Base-by-base conservation (phyloP, 805 yeast species). In the Lachancea lanzarotensis region DNA sequence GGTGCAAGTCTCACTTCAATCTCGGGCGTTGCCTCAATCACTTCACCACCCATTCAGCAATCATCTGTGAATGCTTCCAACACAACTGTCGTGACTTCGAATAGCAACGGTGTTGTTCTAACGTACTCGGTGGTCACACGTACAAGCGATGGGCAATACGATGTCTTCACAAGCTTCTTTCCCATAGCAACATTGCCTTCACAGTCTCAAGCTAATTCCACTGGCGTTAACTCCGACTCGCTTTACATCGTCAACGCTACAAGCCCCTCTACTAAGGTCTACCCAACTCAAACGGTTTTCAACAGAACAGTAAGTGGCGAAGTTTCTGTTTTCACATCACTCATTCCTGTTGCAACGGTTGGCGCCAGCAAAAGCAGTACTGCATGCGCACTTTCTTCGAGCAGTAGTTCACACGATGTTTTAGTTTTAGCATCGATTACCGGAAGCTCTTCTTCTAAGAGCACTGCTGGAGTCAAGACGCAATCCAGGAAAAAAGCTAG, bases 91-190 rank as follows among this genome's bases (percentile, higher is more conserved):
- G 5, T 6, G 27, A n/a, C 43, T 29, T 34, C 36, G 10, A 35
- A 42, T 15, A 34, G 29, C 18, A 22, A 27, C 2, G 29, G 34
- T 15, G 35, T 17, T 8, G 26, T 35, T 25, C 25, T 20, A n/a
- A 51, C 53, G 13, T 49, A 49, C 43, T 47, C 55, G 0, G 47
- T 52, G 15, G 38, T 54, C 13, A 51, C 60, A 2, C 44, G 27
- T 10, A 51, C 56, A 2, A 20, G 29, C 10, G 40, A 47, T 38
- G 60, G 55, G 13, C 39, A 51, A 39, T 41, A 46, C 11, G 48
- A 49, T 9, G 51, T 52, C 16, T 49, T 38, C 36, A 53, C 59
- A 16, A 49, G 49, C 27, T 48, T 38, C 34, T 48, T 38, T 37
- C 52, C 59, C 3, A 46, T 53, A 29, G 39, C 55, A 2, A 48